Base-by-base conservation (phyloP, 805 yeast genomes). In the Kazachstania viticola region DNA sequence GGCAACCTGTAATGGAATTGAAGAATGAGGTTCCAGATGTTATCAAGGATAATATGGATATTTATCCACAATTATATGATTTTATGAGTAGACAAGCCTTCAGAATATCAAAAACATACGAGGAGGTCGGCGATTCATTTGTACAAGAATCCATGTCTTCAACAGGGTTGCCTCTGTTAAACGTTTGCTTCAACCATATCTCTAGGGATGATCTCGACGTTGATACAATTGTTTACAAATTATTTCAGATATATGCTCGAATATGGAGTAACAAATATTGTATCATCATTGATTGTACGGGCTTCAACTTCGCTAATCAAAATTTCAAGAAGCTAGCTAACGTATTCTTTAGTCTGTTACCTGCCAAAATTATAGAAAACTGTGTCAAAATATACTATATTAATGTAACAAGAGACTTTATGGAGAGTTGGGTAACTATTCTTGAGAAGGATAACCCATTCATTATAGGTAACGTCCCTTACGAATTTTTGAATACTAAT, bases 101-200 rank as follows among this genome's bases (percentile, higher is more conserved):
- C 29, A 65, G 67, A 33, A 71, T 73, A 36, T 54, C 67, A 9
- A 69, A 67, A 4, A 39, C 49, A n/a, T 46, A 63, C 3, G 45
- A 58, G 14, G 70, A 66, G 12, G 27, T 21, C 1, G 17, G 12
- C 1, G 11, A n/a, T 11, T 41, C 54, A 11, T 58, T 73, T 22
- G 63, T 80, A 9, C 72, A 69, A 31, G 82, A 73, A 38, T 70
- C 79, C 1, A 71, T 77, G 15, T 71, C 76, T 24, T 61, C 67
- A 25, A 88, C 80, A 44, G 93, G 94, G 5, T 56, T 70, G 0
- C 91, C 87, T 1, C 63, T 75, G 12, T 57, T 79, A 19, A 72
- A 77, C 3, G 40, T 78, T 15, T 68, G 72, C 25, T 62, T 62
- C 38, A 44, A 44, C 8, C 49, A 64, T 7, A 55, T 70, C 26